These are phyloP conservation scores for Marsdenia floribunda DNA, from an alignment of 257 asterid genomes.

Conservation along the genomic window DNA sequence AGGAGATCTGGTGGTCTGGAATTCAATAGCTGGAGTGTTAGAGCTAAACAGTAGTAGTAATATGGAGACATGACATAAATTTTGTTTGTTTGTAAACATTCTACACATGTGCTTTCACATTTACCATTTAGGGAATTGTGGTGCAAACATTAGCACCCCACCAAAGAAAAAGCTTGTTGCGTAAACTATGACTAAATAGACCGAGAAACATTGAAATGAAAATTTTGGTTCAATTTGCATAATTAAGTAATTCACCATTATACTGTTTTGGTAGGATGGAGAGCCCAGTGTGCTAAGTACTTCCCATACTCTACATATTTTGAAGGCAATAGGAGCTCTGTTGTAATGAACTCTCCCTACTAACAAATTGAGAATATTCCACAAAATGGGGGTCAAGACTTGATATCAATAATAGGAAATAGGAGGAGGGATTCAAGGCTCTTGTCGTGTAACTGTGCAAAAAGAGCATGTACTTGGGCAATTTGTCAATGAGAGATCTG, in stretches of 20 bases:
- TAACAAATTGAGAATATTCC: constrained; percentile 34
- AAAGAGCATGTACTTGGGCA: constrained; percentile 12
- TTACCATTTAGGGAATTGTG: background rate
- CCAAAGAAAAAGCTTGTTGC: background rate
- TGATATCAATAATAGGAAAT: constrained; percentile 43
- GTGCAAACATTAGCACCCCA: background rate
- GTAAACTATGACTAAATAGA: background rate
- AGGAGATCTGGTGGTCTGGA: constrained; percentile 75
- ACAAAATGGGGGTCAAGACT: constrained; percentile 44
- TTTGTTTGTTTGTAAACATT: background rate
- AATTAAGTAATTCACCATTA: background rate
- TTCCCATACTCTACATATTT: constrained; percentile 73
- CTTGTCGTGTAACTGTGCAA: constrained; percentile 38
- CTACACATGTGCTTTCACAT: background rate
- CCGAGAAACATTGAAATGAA: background rate
- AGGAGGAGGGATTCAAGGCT: constrained; percentile 53
- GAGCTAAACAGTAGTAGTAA: constrained; percentile 84
- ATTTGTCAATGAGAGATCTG: constrained; percentile 15
- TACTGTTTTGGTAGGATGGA: constrained; percentile 66
- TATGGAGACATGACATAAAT: background rate
- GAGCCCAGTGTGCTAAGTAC: constrained; percentile 60
- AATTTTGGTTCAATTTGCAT: background rate
- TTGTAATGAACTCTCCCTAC: constrained; percentile 29
- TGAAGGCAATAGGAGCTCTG: constrained; percentile 72
- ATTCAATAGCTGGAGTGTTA: constrained; percentile 76